Conservation (phyloP, 176 grass and related monocot species). For the Phoenix dactylifera region DNA sequence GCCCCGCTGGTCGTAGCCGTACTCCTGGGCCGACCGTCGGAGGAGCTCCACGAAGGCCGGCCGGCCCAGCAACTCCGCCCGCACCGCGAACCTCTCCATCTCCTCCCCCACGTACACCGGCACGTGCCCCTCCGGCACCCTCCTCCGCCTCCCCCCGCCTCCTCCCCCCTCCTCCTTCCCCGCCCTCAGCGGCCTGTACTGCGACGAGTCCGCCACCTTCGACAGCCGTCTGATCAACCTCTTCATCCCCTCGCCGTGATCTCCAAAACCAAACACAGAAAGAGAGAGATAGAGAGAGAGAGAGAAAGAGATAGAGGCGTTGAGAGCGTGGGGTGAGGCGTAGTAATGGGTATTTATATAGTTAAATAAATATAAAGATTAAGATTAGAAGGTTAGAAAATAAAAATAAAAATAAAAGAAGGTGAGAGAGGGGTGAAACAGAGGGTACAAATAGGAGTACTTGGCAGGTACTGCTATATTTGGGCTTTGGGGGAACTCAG, state of each 20-base stretch:
- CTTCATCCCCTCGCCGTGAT: not conserved
- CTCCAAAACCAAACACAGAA: not conserved
- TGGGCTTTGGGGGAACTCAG: no score
- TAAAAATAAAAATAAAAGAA: no score
- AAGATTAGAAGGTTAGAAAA: no score
- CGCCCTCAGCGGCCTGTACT: not conserved
- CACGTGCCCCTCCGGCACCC: slow-evolving; percentile 13
- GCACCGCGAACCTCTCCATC: slow-evolving; percentile 22
- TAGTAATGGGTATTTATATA: no score
- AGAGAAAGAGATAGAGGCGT: not conserved
- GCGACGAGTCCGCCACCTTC: slow-evolving; percentile 15
- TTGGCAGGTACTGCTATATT: no score
- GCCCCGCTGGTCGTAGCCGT: slow-evolving; percentile 19
- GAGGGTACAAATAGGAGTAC: no score
- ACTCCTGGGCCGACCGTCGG: slow-evolving; percentile 17
- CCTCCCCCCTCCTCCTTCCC: not conserved
- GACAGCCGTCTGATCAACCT: slow-evolving; percentile 12
- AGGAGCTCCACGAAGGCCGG: slow-evolving; percentile 19
- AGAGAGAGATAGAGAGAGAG: not conserved
- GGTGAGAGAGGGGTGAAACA: no score
- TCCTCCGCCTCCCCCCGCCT: not conserved
- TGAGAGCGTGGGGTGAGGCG: no score
- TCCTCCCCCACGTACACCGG: slow-evolving; percentile 21
- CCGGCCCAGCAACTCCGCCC: slow-evolving; percentile 9
- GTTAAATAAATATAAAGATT: no score